phyloP scores from a whole-genome alignment of 2,329 filamentous ascomycete species.

The Phaeosphaeriaceae sp. region DNA sequence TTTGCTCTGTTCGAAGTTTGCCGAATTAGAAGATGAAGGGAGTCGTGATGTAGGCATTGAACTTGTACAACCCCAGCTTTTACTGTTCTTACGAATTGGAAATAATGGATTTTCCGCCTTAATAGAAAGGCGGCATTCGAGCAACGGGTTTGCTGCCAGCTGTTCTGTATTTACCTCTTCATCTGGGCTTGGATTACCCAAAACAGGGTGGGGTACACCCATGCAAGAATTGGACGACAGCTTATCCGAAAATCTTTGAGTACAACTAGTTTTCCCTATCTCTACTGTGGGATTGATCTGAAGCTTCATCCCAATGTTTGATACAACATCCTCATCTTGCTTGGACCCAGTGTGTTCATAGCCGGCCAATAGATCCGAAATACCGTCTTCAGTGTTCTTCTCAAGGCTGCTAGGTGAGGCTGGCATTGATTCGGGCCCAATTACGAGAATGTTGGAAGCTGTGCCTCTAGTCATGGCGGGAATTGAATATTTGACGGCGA shows the following conservation, averaged over 20 bases:
- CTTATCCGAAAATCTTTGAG: conserved; percentile 38
- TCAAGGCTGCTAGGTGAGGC: conserved; percentile 14
- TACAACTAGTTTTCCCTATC: conserved; percentile 27
- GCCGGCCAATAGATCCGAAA: conserved; percentile 41
- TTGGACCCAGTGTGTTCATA: conserved; percentile 39
- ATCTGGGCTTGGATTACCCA: too few relatives aligned
- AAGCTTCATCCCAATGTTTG: neutral
- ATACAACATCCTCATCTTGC: conserved; percentile 14
- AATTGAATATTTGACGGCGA: conserved; percentile 37
- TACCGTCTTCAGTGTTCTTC: conserved; percentile 36
- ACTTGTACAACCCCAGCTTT: conserved; percentile 26
- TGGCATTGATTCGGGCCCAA: conserved; percentile 4
- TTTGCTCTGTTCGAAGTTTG: neutral
- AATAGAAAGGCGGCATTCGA: too few relatives aligned
- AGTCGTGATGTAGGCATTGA: conserved; percentile 25
- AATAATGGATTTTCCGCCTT: conserved; percentile 28
- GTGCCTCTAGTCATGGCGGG: conserved; percentile 30
- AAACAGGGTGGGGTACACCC: conserved; percentile 19
- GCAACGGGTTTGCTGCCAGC: too few relatives aligned
- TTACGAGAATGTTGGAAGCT: conserved; percentile 8
- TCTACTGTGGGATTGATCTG: conserved; percentile 2
- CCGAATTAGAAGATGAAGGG: conserved; percentile 3
- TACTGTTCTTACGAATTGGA: conserved; percentile 24
- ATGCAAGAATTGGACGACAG: conserved; percentile 45
- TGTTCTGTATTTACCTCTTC: too few relatives aligned